Conservation (phyloP, 371 early-diverging fungal species). For the Rhizopus microsporus region DNA sequence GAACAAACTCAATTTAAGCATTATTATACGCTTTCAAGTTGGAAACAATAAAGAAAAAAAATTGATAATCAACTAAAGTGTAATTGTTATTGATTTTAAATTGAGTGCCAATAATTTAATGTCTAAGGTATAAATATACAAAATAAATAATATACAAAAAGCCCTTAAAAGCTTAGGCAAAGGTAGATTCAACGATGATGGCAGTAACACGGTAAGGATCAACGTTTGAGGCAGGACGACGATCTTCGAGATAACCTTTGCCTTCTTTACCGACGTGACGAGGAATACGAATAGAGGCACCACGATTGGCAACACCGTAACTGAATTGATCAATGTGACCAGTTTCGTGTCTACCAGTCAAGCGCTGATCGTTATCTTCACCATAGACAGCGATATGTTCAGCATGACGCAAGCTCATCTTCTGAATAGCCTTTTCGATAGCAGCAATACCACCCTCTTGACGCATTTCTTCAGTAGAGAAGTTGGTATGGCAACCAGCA, state of each 20-base stretch:
- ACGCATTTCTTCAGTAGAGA: constrained; percentile 64
- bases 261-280: constrained; percentile 63
- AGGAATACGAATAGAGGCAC: constrained; percentile 70
- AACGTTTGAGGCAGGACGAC: constrained; percentile 67
- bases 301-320: constrained; percentile 66
- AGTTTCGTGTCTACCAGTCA: constrained; percentile 65
- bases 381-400: constrained; percentile 70
- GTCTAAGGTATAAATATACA: no score
- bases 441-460: constrained; percentile 55
- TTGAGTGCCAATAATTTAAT: no score
- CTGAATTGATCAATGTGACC: constrained; percentile 61
- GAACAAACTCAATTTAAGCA: no score
- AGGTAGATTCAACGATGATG: constrained; percentile 58
- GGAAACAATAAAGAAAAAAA: no score
- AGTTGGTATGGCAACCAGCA: constrained; percentile 58
- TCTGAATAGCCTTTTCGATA: constrained; percentile 60
- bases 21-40: no score
- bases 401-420: constrained; percentile 49
- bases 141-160: no score
- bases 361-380: constrained; percentile 63
- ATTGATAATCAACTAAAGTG: no score
- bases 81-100: no score
- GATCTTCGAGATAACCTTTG: constrained; percentile 64
- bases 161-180: constrained; percentile 6
- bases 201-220: constrained; percentile 65